These are phyloP conservation scores for Gaeumannomyces tritici DNA, from an alignment of 2,329 filamentous ascomycete genomes.

Conservation along the genomic window DNA sequence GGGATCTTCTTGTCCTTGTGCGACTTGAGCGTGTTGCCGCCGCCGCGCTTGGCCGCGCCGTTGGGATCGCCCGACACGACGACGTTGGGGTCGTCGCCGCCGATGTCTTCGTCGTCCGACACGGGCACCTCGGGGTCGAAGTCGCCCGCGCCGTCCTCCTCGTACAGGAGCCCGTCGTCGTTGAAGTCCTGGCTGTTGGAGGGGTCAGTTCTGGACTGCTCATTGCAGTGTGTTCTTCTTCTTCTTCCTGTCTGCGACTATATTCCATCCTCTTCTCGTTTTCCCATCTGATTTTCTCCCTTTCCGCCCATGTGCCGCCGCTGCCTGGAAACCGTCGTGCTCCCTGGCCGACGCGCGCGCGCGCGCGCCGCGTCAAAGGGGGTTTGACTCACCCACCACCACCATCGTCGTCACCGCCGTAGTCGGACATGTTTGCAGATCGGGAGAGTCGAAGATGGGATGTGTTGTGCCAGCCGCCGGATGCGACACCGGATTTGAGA, in stretches of 20 bases:
- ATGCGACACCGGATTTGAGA: neutral
- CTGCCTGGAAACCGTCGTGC: neutral
- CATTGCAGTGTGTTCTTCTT: neutral
- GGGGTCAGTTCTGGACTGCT: neutral
- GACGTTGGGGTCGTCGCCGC: conserved; percentile 42
- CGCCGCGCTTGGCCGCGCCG: conserved; percentile 32
- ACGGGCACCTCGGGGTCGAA: conserved; percentile 46
- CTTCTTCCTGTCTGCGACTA: conserved; percentile 1
- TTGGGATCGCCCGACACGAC: conserved; percentile 53
- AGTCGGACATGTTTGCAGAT: conserved; percentile 57
- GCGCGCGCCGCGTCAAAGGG: neutral
- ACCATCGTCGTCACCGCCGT: conserved; percentile 55
- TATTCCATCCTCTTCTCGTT: conserved; percentile 5
- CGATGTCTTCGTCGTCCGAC: conserved; percentile 43
- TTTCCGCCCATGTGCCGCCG: neutral
- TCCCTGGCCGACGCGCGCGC: neutral
- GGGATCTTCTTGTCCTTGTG: conserved; percentile 81
- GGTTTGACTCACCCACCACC: conserved; percentile 41
- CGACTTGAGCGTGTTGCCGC: conserved; percentile 37
- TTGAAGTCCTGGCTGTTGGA: neutral
- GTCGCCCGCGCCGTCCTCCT: conserved; percentile 57
- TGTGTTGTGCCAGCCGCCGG: no score
- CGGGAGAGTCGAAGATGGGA: neutral
- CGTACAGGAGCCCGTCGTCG: conserved; percentile 45
- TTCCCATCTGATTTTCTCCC: neutral